phyloP scores from a whole-genome alignment of 257 asterid species.

The Henckelia pumila region DNA sequence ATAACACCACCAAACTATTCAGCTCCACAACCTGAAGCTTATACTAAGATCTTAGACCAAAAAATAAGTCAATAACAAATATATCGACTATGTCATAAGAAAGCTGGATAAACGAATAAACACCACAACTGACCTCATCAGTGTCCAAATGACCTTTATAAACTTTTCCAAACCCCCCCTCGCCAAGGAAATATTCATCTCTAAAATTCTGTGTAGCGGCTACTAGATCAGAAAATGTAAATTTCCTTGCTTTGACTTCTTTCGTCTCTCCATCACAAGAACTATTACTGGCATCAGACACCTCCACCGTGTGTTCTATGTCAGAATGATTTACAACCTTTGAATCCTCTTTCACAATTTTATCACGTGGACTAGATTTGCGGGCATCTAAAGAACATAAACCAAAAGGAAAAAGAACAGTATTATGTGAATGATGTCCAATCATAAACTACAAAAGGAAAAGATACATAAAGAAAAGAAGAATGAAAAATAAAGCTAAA shows the following conservation, averaged over 20 bases:
- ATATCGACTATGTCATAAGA: background rate
- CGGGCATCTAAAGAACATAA: constrained; percentile 32
- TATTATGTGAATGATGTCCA: background rate
- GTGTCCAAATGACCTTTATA: constrained; percentile 46
- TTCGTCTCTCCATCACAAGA: constrained; percentile 25
- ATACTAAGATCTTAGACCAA: background rate
- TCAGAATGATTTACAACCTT: constrained; percentile 32
- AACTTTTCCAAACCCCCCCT: constrained; percentile 63
- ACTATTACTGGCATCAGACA: constrained; percentile 14
- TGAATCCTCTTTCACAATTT: constrained; percentile 37
- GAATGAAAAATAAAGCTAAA: background rate
- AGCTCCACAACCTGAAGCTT: background rate
- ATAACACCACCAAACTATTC: constrained; percentile 5
- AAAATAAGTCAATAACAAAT: too few relatives aligned
- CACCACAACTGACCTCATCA: constrained; percentile 43
- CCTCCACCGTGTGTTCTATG: constrained; percentile 21
- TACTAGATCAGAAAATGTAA: constrained; percentile 28
- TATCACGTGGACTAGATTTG: constrained; percentile 31
- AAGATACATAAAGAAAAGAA: constrained; percentile 10
- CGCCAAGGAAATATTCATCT: constrained; percentile 40
- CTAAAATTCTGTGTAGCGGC: constrained; percentile 45
- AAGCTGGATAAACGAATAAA: background rate
- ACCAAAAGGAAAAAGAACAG: constrained; percentile 20
- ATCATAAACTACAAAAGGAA: constrained; percentile 13
- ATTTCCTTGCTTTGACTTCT: constrained; percentile 29